Evolutionary conservation across 2,329 filamentous ascomycete genomes (phyloP).

Genomic region (Apiospora kogelbergensis): DNA sequence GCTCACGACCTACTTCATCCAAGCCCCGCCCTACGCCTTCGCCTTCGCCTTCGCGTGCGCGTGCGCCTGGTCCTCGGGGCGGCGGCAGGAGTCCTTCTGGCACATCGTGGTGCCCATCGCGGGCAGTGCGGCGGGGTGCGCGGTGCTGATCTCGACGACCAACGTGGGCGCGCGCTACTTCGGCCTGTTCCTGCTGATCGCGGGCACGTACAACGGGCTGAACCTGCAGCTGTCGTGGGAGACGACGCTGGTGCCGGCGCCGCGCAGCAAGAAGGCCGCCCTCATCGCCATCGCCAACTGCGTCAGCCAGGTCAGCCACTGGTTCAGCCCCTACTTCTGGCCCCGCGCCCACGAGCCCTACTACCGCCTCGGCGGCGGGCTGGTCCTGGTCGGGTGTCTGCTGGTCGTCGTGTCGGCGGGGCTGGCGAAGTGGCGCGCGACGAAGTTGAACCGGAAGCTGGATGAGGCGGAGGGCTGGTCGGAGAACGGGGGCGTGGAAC

Average conservation of each 20-base stretch:
- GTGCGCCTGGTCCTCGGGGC: slow-evolving; percentile 36
- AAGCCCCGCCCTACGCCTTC: slow-evolving; percentile 41
- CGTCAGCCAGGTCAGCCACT: slow-evolving; percentile 36
- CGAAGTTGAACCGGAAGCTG: slow-evolving; percentile 24
- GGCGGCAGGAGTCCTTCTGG: slow-evolving; percentile 35
- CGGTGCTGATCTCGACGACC: slow-evolving; percentile 38
- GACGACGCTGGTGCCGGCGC: slow-evolving; percentile 37
- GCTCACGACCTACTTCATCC: slow-evolving; percentile 36
- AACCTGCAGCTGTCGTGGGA: slow-evolving; percentile 41
- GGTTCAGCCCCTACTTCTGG: slow-evolving; percentile 40
- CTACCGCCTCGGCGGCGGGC: slow-evolving; percentile 26
- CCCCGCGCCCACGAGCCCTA: slow-evolving; percentile 25
- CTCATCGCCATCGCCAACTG: slow-evolving; percentile 41
- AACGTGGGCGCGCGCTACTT: slow-evolving; percentile 42
- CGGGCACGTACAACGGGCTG: slow-evolving; percentile 37
- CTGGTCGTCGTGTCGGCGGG: slow-evolving; percentile 20
- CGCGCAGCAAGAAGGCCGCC: slow-evolving; percentile 38
- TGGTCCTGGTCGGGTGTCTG: slow-evolving; percentile 20
- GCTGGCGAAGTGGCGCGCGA: slow-evolving; percentile 21
- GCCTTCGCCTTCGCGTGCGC: slow-evolving; percentile 39
- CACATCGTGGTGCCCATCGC: slow-evolving; percentile 38
- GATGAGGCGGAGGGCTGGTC: slow-evolving; percentile 27
- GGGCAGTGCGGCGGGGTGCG: slow-evolving; percentile 38
- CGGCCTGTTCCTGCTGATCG: slow-evolving; percentile 39
- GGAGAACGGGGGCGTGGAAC: slow-evolving; percentile 20